These are phyloP conservation scores for Penicillium crustosum DNA, from an alignment of 2,329 filamentous ascomycete species.

Conservation along the genomic window DNA sequence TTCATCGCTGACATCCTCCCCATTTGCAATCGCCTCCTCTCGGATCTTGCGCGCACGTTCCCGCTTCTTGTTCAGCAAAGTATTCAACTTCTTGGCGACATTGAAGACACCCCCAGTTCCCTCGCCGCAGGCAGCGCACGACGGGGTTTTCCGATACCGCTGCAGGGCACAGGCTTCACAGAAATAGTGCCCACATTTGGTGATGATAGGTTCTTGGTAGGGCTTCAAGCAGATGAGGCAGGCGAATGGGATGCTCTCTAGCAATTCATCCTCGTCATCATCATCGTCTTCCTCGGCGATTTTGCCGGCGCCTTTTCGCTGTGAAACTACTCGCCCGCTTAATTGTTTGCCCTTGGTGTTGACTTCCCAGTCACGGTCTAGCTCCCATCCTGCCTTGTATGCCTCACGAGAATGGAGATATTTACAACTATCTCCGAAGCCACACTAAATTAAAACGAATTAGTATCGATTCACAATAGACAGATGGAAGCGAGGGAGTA, in stretches of 20 bases:
- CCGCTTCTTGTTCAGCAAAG: constrained; percentile 70
- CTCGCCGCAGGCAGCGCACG: constrained; percentile 79
- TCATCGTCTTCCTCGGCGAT: constrained; percentile 52
- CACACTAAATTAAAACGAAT: constrained; percentile 44
- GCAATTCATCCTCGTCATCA: constrained; percentile 65
- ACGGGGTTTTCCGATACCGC: constrained; percentile 81
- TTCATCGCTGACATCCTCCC: constrained; percentile 52
- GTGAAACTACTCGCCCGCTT: constrained; percentile 50
- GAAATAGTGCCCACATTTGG: constrained; percentile 93
- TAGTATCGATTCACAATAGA: constrained; percentile 46
- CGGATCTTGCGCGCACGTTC: constrained; percentile 57
- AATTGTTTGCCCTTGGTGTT: constrained; percentile 61
- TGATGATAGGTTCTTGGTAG: constrained; percentile 79
- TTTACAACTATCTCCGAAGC: constrained; percentile 77
- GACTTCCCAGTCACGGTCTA: constrained; percentile 91
- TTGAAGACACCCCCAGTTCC: constrained; percentile 91
- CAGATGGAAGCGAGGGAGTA: constrained; percentile 44
- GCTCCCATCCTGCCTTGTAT: constrained; percentile 87
- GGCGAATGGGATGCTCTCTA: constrained; percentile 83
- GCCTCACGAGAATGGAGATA: constrained; percentile 63
- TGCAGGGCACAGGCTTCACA: constrained; percentile 87
- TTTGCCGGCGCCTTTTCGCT: constrained; percentile 45
- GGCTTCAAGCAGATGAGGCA: constrained; percentile 81
- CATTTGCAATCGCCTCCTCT: constrained; percentile 53
- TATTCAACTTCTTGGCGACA: constrained; percentile 76